Conservation (phyloP, 257 asterid genomes). For the Scutellaria baicalensis region DNA sequence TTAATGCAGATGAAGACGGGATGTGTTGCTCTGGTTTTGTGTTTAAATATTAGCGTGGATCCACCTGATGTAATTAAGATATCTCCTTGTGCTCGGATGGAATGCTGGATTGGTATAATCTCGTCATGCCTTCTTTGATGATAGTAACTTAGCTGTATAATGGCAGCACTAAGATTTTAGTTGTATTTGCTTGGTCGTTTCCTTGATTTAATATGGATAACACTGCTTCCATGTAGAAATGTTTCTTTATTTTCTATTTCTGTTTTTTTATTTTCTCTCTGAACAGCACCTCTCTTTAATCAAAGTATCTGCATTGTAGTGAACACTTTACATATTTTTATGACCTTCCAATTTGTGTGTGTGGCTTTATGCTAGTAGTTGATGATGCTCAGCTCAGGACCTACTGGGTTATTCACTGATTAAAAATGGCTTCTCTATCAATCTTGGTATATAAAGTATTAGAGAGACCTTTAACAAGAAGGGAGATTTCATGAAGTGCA, state of each 20-base stretch:
- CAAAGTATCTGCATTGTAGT: neutral
- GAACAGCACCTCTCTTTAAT: neutral
- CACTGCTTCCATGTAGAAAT: neutral
- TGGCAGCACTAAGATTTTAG: neutral
- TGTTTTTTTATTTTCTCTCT: neutral
- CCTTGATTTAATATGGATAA: neutral
- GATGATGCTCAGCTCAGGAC: neutral
- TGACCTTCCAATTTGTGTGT: neutral
- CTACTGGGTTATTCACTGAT: neutral
- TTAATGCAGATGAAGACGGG: constrained; percentile 97
- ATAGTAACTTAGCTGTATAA: neutral
- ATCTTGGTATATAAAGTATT: neutral
- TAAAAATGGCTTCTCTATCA: neutral
- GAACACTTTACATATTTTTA: neutral
- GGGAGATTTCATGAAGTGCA: neutral
- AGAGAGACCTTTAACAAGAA: neutral
- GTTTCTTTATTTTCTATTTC: neutral
- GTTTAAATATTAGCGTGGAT: constrained; percentile 91
- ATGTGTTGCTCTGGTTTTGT: constrained; percentile 94
- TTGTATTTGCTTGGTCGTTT: neutral
- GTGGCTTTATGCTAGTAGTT: neutral
- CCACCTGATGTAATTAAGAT: constrained; percentile 99
- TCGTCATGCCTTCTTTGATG: constrained; percentile 12
- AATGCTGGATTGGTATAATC: constrained; percentile 94
- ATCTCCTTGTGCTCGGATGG: constrained; percentile 99